Evolutionary conservation across 2,329 filamentous ascomycete species (phyloP).

Genomic region (Ophiostoma angusticollis): DNA sequence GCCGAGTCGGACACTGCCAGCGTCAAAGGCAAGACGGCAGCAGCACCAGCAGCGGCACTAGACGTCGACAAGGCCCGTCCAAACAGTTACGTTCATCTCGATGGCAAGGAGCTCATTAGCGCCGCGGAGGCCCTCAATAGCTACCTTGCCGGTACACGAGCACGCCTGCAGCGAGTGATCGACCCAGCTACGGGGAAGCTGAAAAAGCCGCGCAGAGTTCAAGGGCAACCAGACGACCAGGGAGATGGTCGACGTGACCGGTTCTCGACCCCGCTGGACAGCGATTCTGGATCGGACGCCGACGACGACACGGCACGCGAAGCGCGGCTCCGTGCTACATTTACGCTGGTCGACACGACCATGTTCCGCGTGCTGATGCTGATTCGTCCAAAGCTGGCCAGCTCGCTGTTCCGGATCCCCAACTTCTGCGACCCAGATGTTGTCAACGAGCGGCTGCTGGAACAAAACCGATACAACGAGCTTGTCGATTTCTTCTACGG

Average conservation of each 20-base stretch:
- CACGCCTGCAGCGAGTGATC: conserved; percentile 47
- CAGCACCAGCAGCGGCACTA: conserved; percentile 23
- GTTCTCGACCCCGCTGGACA: too few species aligned
- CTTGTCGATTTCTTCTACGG: conserved; percentile 96
- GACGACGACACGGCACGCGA: conserved; percentile 42
- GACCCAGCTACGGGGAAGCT: conserved; percentile 50
- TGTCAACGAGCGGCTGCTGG: conserved; percentile 82
- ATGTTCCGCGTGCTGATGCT: conserved; percentile 95
- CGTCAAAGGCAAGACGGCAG: conserved; percentile 31
- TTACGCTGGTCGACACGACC: conserved; percentile 81
- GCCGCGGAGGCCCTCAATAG: conserved; percentile 74
- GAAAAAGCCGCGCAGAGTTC: conserved; percentile 27
- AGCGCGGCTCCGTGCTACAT: conserved; percentile 59
- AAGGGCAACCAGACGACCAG: conserved; percentile 17
- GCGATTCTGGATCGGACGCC: not conserved
- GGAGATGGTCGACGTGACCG: too few species aligned
- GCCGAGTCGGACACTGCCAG: conserved; percentile 42
- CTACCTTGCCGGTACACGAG: conserved; percentile 77
- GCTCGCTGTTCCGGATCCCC: conserved; percentile 82
- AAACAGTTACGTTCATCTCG: conserved; percentile 27
- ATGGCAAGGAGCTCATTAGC: conserved; percentile 71
- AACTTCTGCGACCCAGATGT: conserved; percentile 97
- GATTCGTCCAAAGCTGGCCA: conserved; percentile 69
- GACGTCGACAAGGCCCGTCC: not conserved
- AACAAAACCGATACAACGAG: conserved; percentile 80